Evolutionary conservation across 495 filamentous ascomycete species (phyloP).

Genomic region (Xylaria scruposa): DNA sequence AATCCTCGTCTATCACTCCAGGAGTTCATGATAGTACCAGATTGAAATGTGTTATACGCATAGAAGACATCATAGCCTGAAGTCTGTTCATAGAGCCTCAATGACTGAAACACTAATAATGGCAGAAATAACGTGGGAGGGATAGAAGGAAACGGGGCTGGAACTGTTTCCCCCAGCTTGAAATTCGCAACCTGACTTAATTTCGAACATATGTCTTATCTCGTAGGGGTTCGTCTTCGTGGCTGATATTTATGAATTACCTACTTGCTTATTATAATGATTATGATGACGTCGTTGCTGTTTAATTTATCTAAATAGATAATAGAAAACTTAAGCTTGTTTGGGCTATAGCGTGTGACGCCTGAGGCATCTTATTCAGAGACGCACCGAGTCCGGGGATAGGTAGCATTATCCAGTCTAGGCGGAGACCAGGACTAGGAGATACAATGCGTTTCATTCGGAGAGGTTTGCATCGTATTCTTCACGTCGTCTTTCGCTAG

Average conservation of each 20-base stretch:
- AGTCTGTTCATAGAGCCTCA: not conserved
- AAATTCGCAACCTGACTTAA: conserved; percentile 1
- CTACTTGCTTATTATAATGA: not conserved
- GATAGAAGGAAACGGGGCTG: not conserved
- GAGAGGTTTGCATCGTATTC: not conserved
- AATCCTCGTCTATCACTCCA: conserved; percentile 4
- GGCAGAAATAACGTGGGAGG: not conserved
- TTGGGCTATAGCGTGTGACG: not conserved
- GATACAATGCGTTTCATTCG: not conserved
- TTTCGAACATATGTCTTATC: not conserved
- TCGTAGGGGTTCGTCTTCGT: not conserved
- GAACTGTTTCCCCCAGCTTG: not conserved
- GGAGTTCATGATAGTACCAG: not conserved
- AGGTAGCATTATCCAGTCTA: not conserved
- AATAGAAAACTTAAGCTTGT: not conserved
- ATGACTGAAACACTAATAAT: conserved; percentile 13
- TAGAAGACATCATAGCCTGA: conserved; percentile 4
- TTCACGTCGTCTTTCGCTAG: not conserved
- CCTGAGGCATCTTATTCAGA: not conserved
- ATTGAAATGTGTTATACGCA: conserved; percentile 1
- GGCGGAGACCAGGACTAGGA: not conserved
- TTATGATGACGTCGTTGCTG: conserved; percentile 1
- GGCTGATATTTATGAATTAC: not conserved
- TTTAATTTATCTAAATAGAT: not conserved
- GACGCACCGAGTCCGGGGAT: not conserved